Base-by-base conservation (phyloP, 306 rosid genomes). In the Datisca glomerata region DNA sequence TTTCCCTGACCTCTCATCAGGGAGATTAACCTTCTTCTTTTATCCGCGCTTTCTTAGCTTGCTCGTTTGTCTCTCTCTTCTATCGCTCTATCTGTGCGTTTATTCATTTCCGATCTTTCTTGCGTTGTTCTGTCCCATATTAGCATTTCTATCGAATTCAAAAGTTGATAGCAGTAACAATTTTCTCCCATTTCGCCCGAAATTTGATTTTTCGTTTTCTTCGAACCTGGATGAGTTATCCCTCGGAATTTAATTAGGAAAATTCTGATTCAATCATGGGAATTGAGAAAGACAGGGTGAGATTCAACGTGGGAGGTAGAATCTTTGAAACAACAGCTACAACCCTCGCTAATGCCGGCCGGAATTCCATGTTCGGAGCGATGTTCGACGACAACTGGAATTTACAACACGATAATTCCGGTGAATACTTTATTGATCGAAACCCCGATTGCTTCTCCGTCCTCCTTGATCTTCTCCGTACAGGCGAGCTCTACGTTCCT, bases 251-350 rank as follows among this genome's bases (percentile, higher is more conserved):
- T 29, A 4, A 1, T 29, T n/a, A 7, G 34, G 34, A 7, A 7
- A 7, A 29, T 7, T 9, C 12, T 9, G 52, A 68, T 25, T 45
- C 20, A 38, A 57, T 40, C 47, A 89, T 83, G 95, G 86, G 79
- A 19, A 45, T 69, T 21, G 81, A 54, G 38, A 74, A 48, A 41
- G 93, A 89, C 71, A 64, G 67, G 39, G 72, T 89, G 53, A 78
- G 65, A 64, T 78, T 89, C 78, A 84, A 89, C 41, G 92, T 89
- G 0, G 96, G 96, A 53, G 98, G 96, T 56, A 80, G 86, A 65
- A 67, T 80, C 45, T 75, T 89, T 25, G 98, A 84, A 55, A 89
- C 98, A 5, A 78, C 96, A 0, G 44, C 76, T 12, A 89, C 98
- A 52, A 89, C 98, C 12, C 75, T 89, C 9, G 93, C 92, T 38